Evolutionary conservation across 148 eudicot species (phyloP).

Genomic region (Cornus florida): DNA sequence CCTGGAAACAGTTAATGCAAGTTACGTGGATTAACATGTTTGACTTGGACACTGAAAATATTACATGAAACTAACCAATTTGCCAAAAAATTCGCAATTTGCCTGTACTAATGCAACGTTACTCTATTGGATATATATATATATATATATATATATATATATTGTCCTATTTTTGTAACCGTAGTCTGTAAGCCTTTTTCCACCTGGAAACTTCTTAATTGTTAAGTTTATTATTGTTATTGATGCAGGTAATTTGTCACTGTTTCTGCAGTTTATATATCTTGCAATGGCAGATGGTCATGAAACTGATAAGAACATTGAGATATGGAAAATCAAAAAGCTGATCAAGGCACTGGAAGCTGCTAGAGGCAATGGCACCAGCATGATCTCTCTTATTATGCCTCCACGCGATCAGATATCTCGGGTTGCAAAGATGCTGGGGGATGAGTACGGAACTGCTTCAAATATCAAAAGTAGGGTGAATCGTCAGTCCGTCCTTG

Average conservation of each 20-base stretch:
- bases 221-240: neutral
- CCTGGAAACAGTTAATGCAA: no score
- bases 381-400: slow-evolving; percentile 37
- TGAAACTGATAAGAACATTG: slow-evolving; percentile 34
- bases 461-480: slow-evolving; percentile 33
- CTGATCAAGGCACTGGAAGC: slow-evolving; percentile 30
- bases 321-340: slow-evolving; percentile 34
- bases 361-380: slow-evolving; percentile 35
- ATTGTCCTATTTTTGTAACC: neutral
- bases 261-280: neutral
- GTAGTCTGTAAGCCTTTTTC: no score
- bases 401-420: slow-evolving; percentile 36
- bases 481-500: slow-evolving; percentile 28
- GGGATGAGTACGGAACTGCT: slow-evolving; percentile 34
- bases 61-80: neutral
- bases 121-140: no score
- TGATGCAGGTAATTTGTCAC: slow-evolving; percentile 15
- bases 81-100: no score
- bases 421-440: slow-evolving; percentile 32
- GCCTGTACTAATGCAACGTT: neutral
- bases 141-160: no score
- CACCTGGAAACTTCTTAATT: neutral
- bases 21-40: no score
- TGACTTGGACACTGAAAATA: neutral
- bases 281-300: slow-evolving; percentile 25